Conservation (phyloP, 2,329 filamentous ascomycete genomes). For the Hymenoscyphus occultus region DNA sequence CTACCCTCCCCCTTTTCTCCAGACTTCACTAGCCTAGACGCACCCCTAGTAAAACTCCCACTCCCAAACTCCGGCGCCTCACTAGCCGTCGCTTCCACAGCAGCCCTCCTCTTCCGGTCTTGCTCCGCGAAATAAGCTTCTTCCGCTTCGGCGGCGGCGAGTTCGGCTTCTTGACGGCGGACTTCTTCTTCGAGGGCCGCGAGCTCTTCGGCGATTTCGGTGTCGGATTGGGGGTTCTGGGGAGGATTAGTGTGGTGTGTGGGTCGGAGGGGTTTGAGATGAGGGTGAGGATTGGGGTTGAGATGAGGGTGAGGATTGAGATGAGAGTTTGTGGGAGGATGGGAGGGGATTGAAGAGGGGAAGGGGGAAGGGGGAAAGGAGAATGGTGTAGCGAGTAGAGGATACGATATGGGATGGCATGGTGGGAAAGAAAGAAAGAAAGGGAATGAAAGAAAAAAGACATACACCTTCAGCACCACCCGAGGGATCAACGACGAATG, state of each 20-base stretch:
- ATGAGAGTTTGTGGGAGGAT: background rate
- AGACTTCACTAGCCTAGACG: too few species aligned
- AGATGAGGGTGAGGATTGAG: too few species aligned
- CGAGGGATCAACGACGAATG: background rate
- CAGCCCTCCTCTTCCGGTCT: background rate
- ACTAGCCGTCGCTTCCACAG: background rate
- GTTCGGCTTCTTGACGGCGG: background rate
- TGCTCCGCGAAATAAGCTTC: background rate
- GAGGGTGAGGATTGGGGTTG: too few species aligned
- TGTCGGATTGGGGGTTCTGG: background rate
- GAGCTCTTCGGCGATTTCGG: background rate
- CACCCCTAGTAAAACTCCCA: background rate
- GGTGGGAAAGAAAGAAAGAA: background rate
- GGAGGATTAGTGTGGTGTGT: background rate
- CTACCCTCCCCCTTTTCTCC: background rate
- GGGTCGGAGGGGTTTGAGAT: too few species aligned
- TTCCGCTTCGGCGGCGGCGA: background rate
- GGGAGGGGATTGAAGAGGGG: background rate
- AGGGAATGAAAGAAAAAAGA: background rate
- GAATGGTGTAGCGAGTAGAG: too few species aligned
- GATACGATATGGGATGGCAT: background rate
- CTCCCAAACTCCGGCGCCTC: background rate
- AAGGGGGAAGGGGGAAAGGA: background rate
- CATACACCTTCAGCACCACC: background rate
- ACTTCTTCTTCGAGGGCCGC: conserved; percentile 2